Conservation (phyloP, 2,329 filamentous ascomycete genomes). For the Paradendryphiella salina region DNA sequence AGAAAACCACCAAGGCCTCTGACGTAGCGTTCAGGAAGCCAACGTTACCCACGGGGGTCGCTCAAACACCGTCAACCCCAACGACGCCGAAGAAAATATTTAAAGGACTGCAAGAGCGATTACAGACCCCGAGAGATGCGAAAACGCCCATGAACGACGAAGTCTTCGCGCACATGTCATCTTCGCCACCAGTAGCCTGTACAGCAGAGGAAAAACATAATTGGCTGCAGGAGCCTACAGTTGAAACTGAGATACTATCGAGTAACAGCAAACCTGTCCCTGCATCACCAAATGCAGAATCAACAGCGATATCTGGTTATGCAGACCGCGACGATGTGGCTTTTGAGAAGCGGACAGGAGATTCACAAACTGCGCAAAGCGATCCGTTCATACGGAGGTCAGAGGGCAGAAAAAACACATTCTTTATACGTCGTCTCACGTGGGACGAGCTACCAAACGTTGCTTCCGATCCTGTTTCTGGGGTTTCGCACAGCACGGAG, state of each 20-base stretch:
- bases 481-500: neutral
- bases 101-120: slow-evolving; percentile 4
- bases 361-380: slow-evolving; percentile 31
- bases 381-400: slow-evolving; percentile 34
- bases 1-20: slow-evolving; percentile 4
- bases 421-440: slow-evolving; percentile 35
- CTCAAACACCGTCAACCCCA: slow-evolving; percentile 23
- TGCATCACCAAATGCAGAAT: slow-evolving; percentile 47
- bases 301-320: slow-evolving; percentile 48
- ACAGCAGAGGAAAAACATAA: slow-evolving; percentile 6
- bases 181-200: slow-evolving; percentile 18
- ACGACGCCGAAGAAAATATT: slow-evolving; percentile 6
- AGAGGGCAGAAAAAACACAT: slow-evolving; percentile 16
- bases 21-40: slow-evolving; percentile 24
- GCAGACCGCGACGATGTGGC: slow-evolving; percentile 33
- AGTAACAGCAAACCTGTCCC: slow-evolving; percentile 50
- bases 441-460: slow-evolving; percentile 15
- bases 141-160: slow-evolving; percentile 2
- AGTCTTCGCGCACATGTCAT: slow-evolving; percentile 5
- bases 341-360: slow-evolving; percentile 33
- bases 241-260: slow-evolving; percentile 37
- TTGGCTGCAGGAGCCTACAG: slow-evolving; percentile 2
- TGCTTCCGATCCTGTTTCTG: neutral
- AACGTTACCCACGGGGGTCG: slow-evolving; percentile 6
- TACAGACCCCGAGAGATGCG: slow-evolving; percentile 13